Evolutionary conservation across 208 protist species (phyloP).

Genomic region (Leishmania amazonensis): DNA sequence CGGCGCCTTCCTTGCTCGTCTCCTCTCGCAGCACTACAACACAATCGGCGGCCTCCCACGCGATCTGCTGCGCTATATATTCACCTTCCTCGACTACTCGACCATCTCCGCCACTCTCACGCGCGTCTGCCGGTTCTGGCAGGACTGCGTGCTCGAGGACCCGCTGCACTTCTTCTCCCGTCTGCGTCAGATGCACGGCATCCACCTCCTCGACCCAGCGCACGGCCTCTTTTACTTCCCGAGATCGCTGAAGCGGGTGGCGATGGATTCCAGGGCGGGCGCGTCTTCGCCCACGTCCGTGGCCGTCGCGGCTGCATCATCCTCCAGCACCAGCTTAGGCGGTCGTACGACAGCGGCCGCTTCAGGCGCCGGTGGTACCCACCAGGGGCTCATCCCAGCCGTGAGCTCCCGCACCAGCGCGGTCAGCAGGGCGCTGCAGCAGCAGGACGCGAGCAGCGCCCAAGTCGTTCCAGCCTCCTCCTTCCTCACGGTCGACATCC

Average conservation of each 20-base stretch:
- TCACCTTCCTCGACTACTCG: slow-evolving; percentile 57
- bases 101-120: slow-evolving; percentile 32
- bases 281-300: not conserved
- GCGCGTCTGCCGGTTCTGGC: slow-evolving; percentile 39
- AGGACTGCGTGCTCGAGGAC: slow-evolving; percentile 29
- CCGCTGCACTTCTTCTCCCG: slow-evolving; percentile 28
- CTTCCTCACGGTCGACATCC: slow-evolving; percentile 56
- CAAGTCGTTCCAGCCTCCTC: slow-evolving; percentile 28
- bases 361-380: not conserved
- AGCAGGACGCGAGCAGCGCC: slow-evolving; percentile 11
- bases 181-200: slow-evolving; percentile 50
- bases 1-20: slow-evolving; percentile 27
- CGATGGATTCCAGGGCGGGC: slow-evolving; percentile 22
- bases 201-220: slow-evolving; percentile 51
- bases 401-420: not conserved
- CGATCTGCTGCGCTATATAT: slow-evolving; percentile 37
- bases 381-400: not conserved
- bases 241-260: slow-evolving; percentile 44
- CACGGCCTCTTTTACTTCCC: slow-evolving; percentile 57
- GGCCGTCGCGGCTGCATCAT: not conserved
- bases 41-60: slow-evolving; percentile 43
- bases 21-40: slow-evolving; percentile 45
- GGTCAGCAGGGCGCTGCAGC: slow-evolving; percentile 1
- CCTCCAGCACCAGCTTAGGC: not conserved
- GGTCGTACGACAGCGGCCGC: not conserved